Evolutionary conservation across 495 filamentous ascomycete species (phyloP), one percentile per base, ranked within the genome.

Genomic region (Corynascus novoguineensis): DNA sequence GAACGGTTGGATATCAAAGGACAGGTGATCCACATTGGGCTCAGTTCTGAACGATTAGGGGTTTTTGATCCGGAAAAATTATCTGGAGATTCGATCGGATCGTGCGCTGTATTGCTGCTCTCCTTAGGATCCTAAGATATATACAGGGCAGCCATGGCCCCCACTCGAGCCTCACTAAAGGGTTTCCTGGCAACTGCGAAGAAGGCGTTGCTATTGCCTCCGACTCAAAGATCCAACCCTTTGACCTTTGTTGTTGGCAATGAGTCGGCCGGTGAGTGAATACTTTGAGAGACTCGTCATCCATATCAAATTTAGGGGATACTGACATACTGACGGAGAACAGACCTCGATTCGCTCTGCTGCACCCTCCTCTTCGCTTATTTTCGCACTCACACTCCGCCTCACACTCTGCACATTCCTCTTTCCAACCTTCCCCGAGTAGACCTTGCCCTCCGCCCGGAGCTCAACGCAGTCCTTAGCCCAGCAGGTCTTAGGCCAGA

Each of bases 321-420:
- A 4, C 32, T 19, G 45, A 5, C 27, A 27, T 15, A 55, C 45
- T 65, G 60, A 70, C 53, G 42, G 2, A 46, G 12, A 8, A 3
- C 72, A 81, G 93, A 98, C 67, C 85, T 98, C 64, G 93, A 98
- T 72, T 96, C 95, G 12, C 81, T 97, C 53, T 87, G 88, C 70
- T 89, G 83, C 34, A 82, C 92, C 15, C 72, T 97, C n/a, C 68
- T 95, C 42, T 88, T 89, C 46, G 86, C 92, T 41, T 97, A 96
- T 73, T 80, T 95, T 55, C 83, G 84, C 55, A 83, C 80, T 41
- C 71, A 78, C 63, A 51, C 63, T 5, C 70, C 72, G 22, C 70
- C 67, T 25, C 72, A 72, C 62, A 75, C 77, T 1, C 73, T 86
- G n/a, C 85, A 92, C 70, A 80, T 96, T 32, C 93, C 93, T 0